Evolutionary conservation across 495 filamentous ascomycete genomes (phyloP), one percentile per base, ranked within the genome.

Genomic region (Lichenothelia convexa): DNA sequence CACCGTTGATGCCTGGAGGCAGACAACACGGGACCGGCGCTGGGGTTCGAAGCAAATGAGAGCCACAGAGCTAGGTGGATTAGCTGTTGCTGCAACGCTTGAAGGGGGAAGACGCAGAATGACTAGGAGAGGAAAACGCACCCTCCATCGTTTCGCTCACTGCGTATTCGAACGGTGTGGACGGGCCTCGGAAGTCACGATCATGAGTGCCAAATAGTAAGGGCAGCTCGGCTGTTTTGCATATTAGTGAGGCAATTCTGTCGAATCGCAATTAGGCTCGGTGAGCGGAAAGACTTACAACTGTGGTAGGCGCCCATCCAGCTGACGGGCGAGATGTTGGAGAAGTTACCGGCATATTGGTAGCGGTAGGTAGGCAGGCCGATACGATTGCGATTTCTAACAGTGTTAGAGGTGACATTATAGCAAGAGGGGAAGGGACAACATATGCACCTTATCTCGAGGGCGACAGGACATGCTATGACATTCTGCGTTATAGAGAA

Each of bases 231-330:
- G 58, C 24, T 27, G 13, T 27, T 7, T 8, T 13, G 13, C 24
- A 27, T 27, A 27, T 27, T 13, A 27, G 24, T 27, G 8, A 27
- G 8, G 24, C 13, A 8, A 13, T 8, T 27, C 24, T 8, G 24
- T 27, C 8, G 24, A 13, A 27, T 27, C 8, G 24, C 24, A 27
- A 13, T 13, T 27, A 27, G 7, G 8, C 13, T 13, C 8, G 24
- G 7, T 27, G 24, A 27, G 8, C 8, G 24, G 13, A 27, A 27
- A 13, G 24, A 8, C 24, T 27, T 27, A 27, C 24, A 48, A 15
- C 40, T 40, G 40, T 67, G 63, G 42, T 57, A 63, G 0, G 62
- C 57, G 11, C 60, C 61, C 38, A 59, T 42, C 54, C 52, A 59
- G 12, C 45, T 43, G 23, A 43, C 41, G 6, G 57, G 56, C n/a